These are phyloP conservation scores for Suhomyces bokatorum DNA, from an alignment of 1,139 yeast genomes.

Conservation along the genomic window DNA sequence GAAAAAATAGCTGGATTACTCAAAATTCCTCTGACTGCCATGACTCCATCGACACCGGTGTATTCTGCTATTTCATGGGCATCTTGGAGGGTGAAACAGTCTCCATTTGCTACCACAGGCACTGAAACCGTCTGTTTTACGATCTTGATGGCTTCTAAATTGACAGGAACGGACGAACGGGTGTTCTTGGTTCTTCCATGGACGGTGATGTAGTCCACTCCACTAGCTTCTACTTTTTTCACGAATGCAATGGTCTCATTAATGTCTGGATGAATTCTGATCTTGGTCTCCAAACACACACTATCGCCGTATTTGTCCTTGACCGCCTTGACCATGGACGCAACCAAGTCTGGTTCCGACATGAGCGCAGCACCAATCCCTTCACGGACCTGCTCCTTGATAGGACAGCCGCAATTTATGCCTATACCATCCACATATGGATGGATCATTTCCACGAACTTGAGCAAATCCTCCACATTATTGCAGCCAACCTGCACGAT, in stretches of 20 bases:
- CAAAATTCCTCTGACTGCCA: slow-evolving; percentile 91
- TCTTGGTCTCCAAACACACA: slow-evolving; percentile 84
- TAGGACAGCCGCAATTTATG: slow-evolving; percentile 96
- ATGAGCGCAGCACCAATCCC: slow-evolving; percentile 97
- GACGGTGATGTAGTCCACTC: slow-evolving; percentile 90
- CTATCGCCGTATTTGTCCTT: slow-evolving; percentile 68
- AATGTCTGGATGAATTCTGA: slow-evolving; percentile 78
- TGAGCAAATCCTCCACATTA: slow-evolving; percentile 76
- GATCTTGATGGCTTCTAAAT: slow-evolving; percentile 74
- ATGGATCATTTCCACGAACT: slow-evolving; percentile 85
- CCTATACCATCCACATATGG: slow-evolving; percentile 95
- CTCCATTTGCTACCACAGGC: slow-evolving; percentile 96
- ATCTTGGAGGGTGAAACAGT: slow-evolving; percentile 72
- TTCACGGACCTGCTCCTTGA: slow-evolving; percentile 89
- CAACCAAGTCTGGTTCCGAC: slow-evolving; percentile 77
- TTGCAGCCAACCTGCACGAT: slow-evolving; percentile 92
- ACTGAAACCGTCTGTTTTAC: slow-evolving; percentile 61
- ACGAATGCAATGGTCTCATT: slow-evolving; percentile 75
- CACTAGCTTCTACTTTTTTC: slow-evolving; percentile 72
- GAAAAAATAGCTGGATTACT: slow-evolving; percentile 86
- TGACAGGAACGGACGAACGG: slow-evolving; percentile 79
- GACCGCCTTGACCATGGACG: slow-evolving; percentile 81
- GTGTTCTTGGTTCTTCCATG: slow-evolving; percentile 90
- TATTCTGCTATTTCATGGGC: slow-evolving; percentile 56
- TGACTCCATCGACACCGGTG: slow-evolving; percentile 87